phyloP scores from a whole-genome alignment of 805 yeast genomes.

The Teunomyces cretensis region DNA sequence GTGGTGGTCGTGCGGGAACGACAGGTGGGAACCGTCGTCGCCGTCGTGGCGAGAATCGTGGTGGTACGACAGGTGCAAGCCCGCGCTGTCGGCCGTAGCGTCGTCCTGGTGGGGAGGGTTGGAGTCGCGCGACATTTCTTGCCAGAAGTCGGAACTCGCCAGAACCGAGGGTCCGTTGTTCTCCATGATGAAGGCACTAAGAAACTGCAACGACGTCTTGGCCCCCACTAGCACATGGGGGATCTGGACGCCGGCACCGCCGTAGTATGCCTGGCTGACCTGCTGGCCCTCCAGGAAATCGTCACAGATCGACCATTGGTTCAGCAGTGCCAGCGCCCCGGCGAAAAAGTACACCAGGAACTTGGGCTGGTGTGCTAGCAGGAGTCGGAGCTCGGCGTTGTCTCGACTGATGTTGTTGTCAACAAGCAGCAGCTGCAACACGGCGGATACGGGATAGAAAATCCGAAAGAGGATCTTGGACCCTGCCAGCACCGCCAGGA shows the following conservation, averaged over 20 bases:
- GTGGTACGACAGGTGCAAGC: constrained; percentile 15
- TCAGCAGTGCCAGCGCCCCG: constrained; percentile 50
- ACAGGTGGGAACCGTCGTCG: not conserved
- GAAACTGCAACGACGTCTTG: constrained; percentile 47
- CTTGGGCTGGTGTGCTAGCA: constrained; percentile 62
- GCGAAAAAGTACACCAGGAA: constrained; percentile 75
- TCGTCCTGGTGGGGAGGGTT: constrained; percentile 1
- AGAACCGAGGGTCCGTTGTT: constrained; percentile 18
- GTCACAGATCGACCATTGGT: constrained; percentile 79
- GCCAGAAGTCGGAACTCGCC: constrained; percentile 3
- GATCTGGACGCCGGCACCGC: constrained; percentile 56
- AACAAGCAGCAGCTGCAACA: constrained; percentile 56
- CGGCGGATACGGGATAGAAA: constrained; percentile 65
- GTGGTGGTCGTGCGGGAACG: not conserved
- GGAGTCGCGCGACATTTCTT: not conserved
- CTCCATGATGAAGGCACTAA: constrained; percentile 55
- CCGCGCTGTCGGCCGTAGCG: too few relatives aligned
- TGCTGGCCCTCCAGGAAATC: constrained; percentile 85
- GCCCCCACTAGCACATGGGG: constrained; percentile 71
- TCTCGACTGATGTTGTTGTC: constrained; percentile 45
- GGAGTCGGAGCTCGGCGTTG: constrained; percentile 48
- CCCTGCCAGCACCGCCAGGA: constrained; percentile 67
- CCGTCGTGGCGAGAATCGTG: constrained; percentile 5
- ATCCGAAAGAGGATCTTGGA: constrained; percentile 70
- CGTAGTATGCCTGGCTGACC: constrained; percentile 63